phyloP scores from a whole-genome alignment of 2,329 filamentous ascomycete genomes.

The Dichotomopilus funicola region DNA sequence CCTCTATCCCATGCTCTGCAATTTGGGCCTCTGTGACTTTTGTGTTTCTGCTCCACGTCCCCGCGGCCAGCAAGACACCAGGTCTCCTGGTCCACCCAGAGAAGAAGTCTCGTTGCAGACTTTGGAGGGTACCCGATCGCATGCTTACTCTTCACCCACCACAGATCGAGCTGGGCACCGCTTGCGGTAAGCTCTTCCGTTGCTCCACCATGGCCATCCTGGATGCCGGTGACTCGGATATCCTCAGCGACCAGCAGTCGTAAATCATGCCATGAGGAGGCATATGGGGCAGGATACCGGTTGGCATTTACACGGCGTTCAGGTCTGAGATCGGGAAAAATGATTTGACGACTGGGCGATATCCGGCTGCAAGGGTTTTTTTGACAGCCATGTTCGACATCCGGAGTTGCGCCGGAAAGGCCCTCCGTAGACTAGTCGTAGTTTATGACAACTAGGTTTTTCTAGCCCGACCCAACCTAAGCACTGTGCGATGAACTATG shows the following conservation, averaged over 20 bases:
- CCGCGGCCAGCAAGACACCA: constrained; percentile 17
- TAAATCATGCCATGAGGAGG: constrained; percentile 44
- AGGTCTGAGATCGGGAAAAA: constrained; percentile 27
- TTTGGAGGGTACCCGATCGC: constrained; percentile 72
- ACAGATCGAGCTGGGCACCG: constrained; percentile 96
- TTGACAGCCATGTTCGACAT: constrained; percentile 17
- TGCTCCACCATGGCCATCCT: constrained; percentile 90
- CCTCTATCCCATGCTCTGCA: constrained; percentile 6
- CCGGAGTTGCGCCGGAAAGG: constrained; percentile 11
- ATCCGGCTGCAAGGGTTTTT: constrained; percentile 17
- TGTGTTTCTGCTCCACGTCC: constrained; percentile 16
- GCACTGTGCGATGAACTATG: background rate
- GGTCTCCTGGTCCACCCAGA: constrained; percentile 59
- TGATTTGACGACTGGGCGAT: constrained; percentile 21
- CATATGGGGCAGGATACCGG: constrained; percentile 4
- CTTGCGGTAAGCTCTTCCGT: constrained; percentile 93
- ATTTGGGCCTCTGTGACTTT: constrained; percentile 6
- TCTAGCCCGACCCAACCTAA: background rate
- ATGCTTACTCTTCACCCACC: constrained; percentile 41
- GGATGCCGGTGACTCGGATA: constrained; percentile 97
- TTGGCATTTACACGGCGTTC: constrained; percentile 37
- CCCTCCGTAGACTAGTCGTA: constrained; percentile 21
- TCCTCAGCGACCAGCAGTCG: constrained; percentile 70
- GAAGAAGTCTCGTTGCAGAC: constrained; percentile 76
- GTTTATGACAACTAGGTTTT: constrained; percentile 19